These are phyloP conservation scores for Retiboletus flavoniger DNA, from an alignment of 1,284 basidiomycete species.

Conservation along the genomic window DNA sequence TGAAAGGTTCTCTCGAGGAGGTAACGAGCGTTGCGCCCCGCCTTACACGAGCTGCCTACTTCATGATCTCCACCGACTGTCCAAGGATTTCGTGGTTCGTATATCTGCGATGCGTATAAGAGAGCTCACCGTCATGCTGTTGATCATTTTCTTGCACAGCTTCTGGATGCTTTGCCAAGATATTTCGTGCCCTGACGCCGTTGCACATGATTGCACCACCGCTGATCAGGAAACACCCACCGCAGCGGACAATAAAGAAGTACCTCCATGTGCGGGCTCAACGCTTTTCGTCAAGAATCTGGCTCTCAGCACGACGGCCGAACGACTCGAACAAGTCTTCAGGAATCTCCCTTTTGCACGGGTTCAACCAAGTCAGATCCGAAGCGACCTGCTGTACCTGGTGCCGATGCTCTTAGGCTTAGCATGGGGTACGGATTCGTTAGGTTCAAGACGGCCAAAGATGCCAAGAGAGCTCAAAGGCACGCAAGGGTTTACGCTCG, in stretches of 20 bases:
- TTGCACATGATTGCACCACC: not conserved
- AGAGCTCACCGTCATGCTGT: not conserved
- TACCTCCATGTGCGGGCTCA: slow-evolving; percentile 62
- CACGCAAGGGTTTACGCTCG: slow-evolving; percentile 81
- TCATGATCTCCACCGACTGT: slow-evolving; percentile 24
- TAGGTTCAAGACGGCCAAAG: slow-evolving; percentile 79
- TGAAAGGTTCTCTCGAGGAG: no score
- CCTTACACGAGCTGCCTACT: slow-evolving; percentile 21
- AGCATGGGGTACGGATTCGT: slow-evolving; percentile 98
- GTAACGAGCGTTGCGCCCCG: no score
- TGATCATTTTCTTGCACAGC: not conserved
- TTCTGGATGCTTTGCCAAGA: no score
- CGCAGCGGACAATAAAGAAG: slow-evolving; percentile 42
- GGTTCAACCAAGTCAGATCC: slow-evolving; percentile 88
- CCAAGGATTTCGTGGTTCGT: not conserved
- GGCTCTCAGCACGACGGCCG: slow-evolving; percentile 83
- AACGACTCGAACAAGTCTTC: slow-evolving; percentile 71
- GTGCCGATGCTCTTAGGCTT: slow-evolving; percentile 47
- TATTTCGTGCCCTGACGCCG: slow-evolving; percentile 3
- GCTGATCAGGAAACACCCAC: slow-evolving; percentile 37
- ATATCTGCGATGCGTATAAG: not conserved
- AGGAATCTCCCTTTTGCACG: slow-evolving; percentile 84
- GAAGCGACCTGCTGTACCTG: slow-evolving; percentile 55
- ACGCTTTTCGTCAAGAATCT: slow-evolving; percentile 97
- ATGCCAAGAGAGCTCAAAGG: slow-evolving; percentile 78